These are phyloP conservation scores for Skeletonema costatum DNA, from an alignment of 108 stramenopile species.

Conservation along the genomic window DNA sequence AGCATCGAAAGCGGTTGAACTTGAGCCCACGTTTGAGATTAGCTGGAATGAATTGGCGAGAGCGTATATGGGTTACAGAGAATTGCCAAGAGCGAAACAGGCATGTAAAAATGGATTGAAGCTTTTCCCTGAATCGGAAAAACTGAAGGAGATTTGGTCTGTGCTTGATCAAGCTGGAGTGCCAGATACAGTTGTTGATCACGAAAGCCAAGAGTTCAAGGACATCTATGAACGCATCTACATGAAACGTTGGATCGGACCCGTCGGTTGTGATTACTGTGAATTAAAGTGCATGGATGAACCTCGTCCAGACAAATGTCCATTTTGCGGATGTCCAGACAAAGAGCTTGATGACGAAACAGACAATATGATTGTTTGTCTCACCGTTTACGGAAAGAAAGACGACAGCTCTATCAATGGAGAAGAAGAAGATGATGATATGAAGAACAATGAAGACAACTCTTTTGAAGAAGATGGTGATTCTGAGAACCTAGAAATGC, in stretches of 20 bases:
- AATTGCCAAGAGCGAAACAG: neutral
- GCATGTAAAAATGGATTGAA: neutral
- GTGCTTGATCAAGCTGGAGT: neutral
- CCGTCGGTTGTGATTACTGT: neutral
- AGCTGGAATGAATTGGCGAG: neutral
- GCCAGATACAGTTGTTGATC: neutral
- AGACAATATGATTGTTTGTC: neutral
- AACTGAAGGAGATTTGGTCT: neutral
- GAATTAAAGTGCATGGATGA: neutral
- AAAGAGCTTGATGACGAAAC: slow-evolving; percentile 3
- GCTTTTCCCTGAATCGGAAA: neutral
- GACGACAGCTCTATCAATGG: neutral
- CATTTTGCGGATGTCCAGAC: slow-evolving; percentile 10
- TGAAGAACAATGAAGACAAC: neutral
- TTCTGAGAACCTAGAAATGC: neutral
- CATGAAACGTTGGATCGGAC: neutral
- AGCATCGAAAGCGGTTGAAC: neutral
- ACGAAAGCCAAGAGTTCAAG: neutral
- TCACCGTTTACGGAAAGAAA: neutral
- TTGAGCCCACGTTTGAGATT: neutral
- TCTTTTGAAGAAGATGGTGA: neutral
- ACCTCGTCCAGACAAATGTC: slow-evolving; percentile 2
- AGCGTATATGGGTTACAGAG: neutral
- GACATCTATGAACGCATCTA: neutral
- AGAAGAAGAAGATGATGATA: neutral